These are phyloP conservation scores for Trypanosoma cruzi DNA, from an alignment of 208 protist genomes.

Conservation along the genomic window DNA sequence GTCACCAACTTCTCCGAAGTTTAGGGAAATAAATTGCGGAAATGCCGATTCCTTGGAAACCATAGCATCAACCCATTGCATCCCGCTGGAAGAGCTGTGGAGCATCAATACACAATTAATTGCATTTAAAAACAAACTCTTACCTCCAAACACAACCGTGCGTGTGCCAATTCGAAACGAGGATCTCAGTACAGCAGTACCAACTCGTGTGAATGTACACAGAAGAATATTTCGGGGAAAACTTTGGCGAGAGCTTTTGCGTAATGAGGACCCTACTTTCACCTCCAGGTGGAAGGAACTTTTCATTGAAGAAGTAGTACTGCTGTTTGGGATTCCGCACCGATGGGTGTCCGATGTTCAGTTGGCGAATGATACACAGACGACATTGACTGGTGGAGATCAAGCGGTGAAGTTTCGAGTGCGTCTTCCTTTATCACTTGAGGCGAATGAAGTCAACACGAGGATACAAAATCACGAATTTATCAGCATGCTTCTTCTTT, in stretches of 20 bases:
- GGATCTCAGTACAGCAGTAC: not conserved
- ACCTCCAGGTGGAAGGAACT: constrained; percentile 17
- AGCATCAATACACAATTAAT: constrained; percentile 5
- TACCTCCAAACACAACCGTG: constrained; percentile 9
- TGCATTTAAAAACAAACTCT: constrained; percentile 5
- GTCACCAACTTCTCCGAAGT: not conserved
- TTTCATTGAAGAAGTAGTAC: constrained; percentile 17
- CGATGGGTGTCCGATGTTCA: constrained; percentile 24
- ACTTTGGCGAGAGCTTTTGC: constrained; percentile 22
- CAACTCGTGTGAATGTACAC: constrained; percentile 9
- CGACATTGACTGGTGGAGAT: not conserved
- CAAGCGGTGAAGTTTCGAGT: constrained; percentile 21
- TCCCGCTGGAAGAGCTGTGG: constrained; percentile 1
- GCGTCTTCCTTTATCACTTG: constrained; percentile 22
- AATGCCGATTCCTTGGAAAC: constrained; percentile 10
- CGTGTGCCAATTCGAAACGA: not conserved
- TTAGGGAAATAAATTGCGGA: not conserved
- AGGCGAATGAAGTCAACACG: constrained; percentile 1
- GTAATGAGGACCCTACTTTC: not conserved
- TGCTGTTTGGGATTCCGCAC: constrained; percentile 22
- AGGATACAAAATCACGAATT: constrained; percentile 28
- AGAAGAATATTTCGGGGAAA: constrained; percentile 17
- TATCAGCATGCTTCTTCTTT: constrained; percentile 14
- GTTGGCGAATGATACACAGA: not conserved
- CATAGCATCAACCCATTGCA: not conserved